These are phyloP conservation scores for Malus hybrid DNA, from an alignment of 331 rosid species.

Conservation along the genomic window DNA sequence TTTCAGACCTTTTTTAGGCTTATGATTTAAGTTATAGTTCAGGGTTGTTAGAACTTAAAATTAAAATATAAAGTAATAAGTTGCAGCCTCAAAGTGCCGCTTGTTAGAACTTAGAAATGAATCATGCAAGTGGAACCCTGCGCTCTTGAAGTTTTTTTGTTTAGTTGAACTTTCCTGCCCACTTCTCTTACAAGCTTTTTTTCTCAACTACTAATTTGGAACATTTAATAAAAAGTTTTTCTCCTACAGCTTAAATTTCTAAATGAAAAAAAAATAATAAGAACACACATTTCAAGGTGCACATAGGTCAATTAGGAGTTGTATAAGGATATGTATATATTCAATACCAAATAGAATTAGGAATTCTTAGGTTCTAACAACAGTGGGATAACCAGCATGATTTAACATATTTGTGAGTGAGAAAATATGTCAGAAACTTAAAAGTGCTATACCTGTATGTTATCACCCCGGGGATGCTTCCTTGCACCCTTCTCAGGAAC, in stretches of 20 bases:
- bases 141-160: background rate
- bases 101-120: background rate
- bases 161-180: background rate
- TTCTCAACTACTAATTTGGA: background rate
- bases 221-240: background rate
- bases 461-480: constrained; percentile 90
- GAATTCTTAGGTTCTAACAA: background rate
- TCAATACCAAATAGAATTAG: background rate
- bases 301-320: background rate
- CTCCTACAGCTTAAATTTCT: background rate
- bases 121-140: background rate
- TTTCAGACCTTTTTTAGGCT: background rate
- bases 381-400: background rate
- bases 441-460: constrained; percentile 64
- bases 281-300: background rate
- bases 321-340: background rate
- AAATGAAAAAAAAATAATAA: background rate
- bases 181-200: background rate
- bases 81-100: background rate
- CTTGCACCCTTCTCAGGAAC: constrained; percentile 98
- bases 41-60: too few species aligned
- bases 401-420: background rate
- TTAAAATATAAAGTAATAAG: background rate
- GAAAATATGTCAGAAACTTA: constrained; percentile 9
- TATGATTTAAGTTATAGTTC: background rate